These are phyloP conservation scores for Ophiostoma ulmi DNA, from an alignment of 2,329 filamentous ascomycete species.

Conservation along the genomic window DNA sequence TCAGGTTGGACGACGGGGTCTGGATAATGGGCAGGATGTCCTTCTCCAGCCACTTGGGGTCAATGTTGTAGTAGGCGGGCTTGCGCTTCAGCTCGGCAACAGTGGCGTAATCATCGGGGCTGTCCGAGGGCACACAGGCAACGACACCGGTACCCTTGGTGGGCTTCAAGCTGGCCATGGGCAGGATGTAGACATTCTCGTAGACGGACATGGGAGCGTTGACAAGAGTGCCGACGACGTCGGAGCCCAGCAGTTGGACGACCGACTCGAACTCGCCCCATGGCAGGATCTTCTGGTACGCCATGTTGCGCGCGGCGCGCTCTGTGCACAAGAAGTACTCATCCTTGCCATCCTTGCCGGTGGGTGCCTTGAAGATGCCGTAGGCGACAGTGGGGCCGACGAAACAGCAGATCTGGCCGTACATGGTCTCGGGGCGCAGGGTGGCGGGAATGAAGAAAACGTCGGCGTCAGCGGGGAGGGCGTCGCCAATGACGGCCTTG, in stretches of 20 bases:
- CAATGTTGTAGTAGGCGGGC: conserved; percentile 89
- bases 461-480: conserved; percentile 69
- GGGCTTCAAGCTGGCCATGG: conserved; percentile 89
- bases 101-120: conserved; percentile 90
- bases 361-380: conserved; percentile 62
- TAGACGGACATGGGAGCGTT: conserved; percentile 85
- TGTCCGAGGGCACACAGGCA: conserved; percentile 91
- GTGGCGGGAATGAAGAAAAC: conserved; percentile 91
- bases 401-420: conserved; percentile 94
- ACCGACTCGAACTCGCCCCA: conserved; percentile 62
- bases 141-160: conserved; percentile 96
- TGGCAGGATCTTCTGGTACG: conserved; percentile 82
- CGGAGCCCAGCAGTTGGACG: conserved; percentile 68
- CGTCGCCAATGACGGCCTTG: conserved; percentile 64
- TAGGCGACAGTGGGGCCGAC: conserved; percentile 87
- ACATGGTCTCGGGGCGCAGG: conserved; percentile 94
- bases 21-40: conserved; percentile 86
- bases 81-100: conserved; percentile 87
- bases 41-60: conserved; percentile 92
- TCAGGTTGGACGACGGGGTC: conserved; percentile 76
- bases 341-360: conserved; percentile 50
- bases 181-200: conserved; percentile 77
- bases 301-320: conserved; percentile 83
- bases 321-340: conserved; percentile 65
- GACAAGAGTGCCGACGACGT: conserved; percentile 82